Conservation (phyloP, 2,329 filamentous ascomycete genomes). For the Alternaria metachromatica region DNA sequence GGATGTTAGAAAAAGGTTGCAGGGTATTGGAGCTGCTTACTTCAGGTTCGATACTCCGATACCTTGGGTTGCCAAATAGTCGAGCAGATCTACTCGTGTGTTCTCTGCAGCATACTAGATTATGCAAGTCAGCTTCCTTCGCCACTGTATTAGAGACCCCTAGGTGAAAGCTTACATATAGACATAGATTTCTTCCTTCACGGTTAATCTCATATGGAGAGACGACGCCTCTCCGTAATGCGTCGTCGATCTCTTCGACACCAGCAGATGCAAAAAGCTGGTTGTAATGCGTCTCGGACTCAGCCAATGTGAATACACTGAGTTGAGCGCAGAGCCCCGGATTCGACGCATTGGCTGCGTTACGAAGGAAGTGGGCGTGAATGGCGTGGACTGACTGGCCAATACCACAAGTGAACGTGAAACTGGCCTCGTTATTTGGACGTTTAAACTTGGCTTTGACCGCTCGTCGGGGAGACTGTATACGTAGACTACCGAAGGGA, state of each 20-base stretch:
- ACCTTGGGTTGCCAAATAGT: slow-evolving; percentile 21
- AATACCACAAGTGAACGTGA: slow-evolving; percentile 8
- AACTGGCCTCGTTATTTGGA: neutral
- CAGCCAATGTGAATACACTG: slow-evolving; percentile 4
- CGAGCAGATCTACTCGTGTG: slow-evolving; percentile 12
- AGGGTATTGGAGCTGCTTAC: neutral
- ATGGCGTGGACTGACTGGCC: neutral
- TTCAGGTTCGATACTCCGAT: slow-evolving; percentile 11
- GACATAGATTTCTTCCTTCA: slow-evolving; percentile 5
- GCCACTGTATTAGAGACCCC: neutral
- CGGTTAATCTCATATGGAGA: slow-evolving; percentile 16
- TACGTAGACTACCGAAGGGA: slow-evolving; percentile 2
- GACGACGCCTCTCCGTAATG: slow-evolving; percentile 14
- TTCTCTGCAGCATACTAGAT: slow-evolving; percentile 7
- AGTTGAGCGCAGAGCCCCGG: slow-evolving; percentile 5
- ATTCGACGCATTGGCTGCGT: neutral
- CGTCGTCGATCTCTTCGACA: slow-evolving; percentile 15
- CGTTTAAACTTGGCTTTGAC: neutral
- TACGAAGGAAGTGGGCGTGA: slow-evolving; percentile 3
- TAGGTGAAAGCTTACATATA: slow-evolving; percentile 5
- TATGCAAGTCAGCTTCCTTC: neutral
- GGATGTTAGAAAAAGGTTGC: neutral
- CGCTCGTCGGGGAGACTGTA: neutral
- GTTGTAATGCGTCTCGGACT: neutral
- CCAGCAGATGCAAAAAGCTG: slow-evolving; percentile 7